Evolutionary conservation across 805 yeast species (phyloP).

Genomic region (Kodamaea leandrae): DNA sequence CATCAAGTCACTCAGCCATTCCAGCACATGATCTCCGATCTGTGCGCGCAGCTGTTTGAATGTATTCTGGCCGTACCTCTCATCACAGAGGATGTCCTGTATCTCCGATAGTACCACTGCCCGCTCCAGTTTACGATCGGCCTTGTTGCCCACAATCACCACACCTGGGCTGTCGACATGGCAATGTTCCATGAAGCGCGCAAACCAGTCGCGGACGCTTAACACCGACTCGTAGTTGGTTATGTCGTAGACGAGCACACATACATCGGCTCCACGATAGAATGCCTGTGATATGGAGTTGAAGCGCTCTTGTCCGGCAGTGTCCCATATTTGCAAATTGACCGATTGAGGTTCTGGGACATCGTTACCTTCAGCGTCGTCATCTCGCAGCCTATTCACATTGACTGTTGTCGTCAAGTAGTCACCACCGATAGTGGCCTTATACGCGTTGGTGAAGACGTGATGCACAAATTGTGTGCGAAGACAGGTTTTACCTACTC

Average conservation of each 20-base stretch:
- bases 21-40: slow-evolving; percentile 20
- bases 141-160: slow-evolving; percentile 53
- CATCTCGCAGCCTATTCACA: background rate
- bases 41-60: no score
- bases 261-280: slow-evolving; percentile 59
- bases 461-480: slow-evolving; percentile 55
- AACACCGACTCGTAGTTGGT: slow-evolving; percentile 51
- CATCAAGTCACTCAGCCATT: slow-evolving; percentile 33
- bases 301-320: slow-evolving; percentile 48
- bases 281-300: slow-evolving; percentile 52
- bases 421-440: slow-evolving; percentile 61
- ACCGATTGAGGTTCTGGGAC: slow-evolving; percentile 17
- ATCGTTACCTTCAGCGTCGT: slow-evolving; percentile 4
- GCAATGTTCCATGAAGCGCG: slow-evolving; percentile 48
- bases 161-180: slow-evolving; percentile 48
- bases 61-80: no score
- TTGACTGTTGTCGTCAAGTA: slow-evolving; percentile 44
- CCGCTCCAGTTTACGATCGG: slow-evolving; percentile 36
- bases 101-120: slow-evolving; percentile 38
- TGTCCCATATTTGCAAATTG: slow-evolving; percentile 55
- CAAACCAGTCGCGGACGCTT: slow-evolving; percentile 46
- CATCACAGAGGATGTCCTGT: slow-evolving; percentile 25
- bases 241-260: slow-evolving; percentile 51
- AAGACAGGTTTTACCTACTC: slow-evolving; percentile 59
- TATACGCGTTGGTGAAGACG: slow-evolving; percentile 52